Base-by-base conservation (phyloP, 768 basidiomycete genomes). In the Hortiboletus flavorubellus region DNA sequence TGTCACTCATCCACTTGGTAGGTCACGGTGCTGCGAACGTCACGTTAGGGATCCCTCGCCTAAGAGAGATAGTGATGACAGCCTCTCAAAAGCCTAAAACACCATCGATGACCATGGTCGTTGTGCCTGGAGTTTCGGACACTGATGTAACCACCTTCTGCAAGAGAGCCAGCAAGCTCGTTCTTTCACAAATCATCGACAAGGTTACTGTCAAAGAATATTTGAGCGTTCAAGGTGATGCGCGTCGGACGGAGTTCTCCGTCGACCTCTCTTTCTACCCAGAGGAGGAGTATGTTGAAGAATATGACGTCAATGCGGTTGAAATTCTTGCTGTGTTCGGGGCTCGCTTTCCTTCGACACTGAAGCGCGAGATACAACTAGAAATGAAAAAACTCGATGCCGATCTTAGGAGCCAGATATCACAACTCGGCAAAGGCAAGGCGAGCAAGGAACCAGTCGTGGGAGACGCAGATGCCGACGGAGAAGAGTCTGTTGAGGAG, bases 11-110 rank as follows among this genome's bases (percentile, higher is more conserved):
- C 38, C 41, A 42, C 45, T 50, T 49, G n/a, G 38, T 61, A 94
- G 93, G 96, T 59, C 97, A 98, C 67, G 96, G 97, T 73, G 97
- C 97, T 55, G 97, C 97, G 40, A 99, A 99, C 70, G 97, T 99
- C 57, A 99, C 97, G 0, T 81, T 99, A 42, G 97, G 97, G 81
- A 99, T 99, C 63, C 97, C 97, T 39, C 96, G 97, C 67, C 78
- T 99, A 8, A 87, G 96, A 71, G 97, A 99, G 76, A 97, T 99
- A 66, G 92, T 99, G 63, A 98, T 98, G 95, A 98, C 96, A 0
- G 97, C 97, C 7, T 95, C 96, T 6, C 84, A 84, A 63, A 89
- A 93, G 61, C 96, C 95, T 48, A 96, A 93, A 71, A 99, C 97
- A 2, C 97, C 97, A 8, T 98, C 93, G 6, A 99, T 99, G 97